phyloP scores from a whole-genome alignment of 2,329 filamentous ascomycete genomes.

The Nemania diffusa region DNA sequence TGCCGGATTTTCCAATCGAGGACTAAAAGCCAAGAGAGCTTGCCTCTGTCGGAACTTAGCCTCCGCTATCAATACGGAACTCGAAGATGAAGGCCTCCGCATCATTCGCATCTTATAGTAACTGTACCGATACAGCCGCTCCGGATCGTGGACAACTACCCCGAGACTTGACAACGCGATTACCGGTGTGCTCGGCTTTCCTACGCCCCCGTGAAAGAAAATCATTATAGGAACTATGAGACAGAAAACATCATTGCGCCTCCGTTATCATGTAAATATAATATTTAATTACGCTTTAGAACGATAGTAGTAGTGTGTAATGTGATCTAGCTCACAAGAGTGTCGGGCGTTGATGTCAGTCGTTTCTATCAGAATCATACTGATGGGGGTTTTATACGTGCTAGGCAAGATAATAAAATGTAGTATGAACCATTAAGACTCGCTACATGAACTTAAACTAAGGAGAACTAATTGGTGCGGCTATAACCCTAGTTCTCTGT shows the following conservation, averaged over 20 bases:
- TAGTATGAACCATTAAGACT: not conserved
- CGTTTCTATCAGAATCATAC: not conserved
- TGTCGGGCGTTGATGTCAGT: not conserved
- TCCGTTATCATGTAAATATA: not conserved
- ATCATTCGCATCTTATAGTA: not conserved
- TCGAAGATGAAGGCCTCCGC: not conserved
- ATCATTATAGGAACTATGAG: not conserved
- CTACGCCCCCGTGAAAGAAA: not conserved
- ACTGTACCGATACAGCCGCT: not conserved
- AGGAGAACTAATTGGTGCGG: conserved; percentile 13
- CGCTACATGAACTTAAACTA: not conserved
- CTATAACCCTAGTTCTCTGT: not conserved
- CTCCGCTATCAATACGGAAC: conserved; percentile 13
- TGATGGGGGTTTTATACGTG: not conserved
- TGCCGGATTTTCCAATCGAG: not conserved
- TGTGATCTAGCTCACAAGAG: not conserved
- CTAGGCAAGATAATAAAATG: not conserved
- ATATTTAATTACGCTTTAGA: not conserved
- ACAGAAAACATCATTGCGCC: not conserved
- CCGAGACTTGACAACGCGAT: conserved; percentile 8
- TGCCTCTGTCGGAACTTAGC: not conserved
- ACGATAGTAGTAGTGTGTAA: not conserved
- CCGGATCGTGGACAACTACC: conserved; percentile 16
- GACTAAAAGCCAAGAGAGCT: not conserved
- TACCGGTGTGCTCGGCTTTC: not conserved